Evolutionary conservation across 176 grass and related monocot genomes (phyloP).

Genomic region (Juncus effusus): DNA sequence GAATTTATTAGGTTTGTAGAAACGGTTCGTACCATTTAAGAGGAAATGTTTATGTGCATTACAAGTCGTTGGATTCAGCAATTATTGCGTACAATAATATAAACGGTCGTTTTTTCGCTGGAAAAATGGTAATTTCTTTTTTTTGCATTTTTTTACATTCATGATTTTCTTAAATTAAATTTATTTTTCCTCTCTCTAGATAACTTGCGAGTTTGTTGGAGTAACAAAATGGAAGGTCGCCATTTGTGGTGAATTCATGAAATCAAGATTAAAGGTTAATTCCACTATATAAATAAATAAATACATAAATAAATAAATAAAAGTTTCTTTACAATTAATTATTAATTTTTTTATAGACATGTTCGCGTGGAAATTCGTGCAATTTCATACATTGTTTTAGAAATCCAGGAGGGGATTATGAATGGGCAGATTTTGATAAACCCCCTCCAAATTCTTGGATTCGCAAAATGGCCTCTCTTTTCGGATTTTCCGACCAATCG

Average conservation of each 20-base stretch:
- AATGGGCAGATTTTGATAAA: slow-evolving; percentile 97
- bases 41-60: slow-evolving; percentile 92
- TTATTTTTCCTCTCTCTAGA: slow-evolving; percentile 33
- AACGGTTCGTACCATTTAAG: slow-evolving; percentile 94
- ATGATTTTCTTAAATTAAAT: slow-evolving; percentile 2
- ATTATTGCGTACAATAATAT: slow-evolving; percentile 83
- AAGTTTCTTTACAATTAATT: neutral
- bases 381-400: slow-evolving; percentile 96
- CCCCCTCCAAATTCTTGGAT: slow-evolving; percentile 79
- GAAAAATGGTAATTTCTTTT: slow-evolving; percentile 61
- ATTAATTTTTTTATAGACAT: slow-evolving; percentile 44
- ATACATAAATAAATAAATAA: neutral
- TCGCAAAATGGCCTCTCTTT: slow-evolving; percentile 76
- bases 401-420: slow-evolving; percentile 95
- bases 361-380: slow-evolving; percentile 71
- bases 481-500: slow-evolving; percentile 59
- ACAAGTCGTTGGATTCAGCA: slow-evolving; percentile 84
- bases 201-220: slow-evolving; percentile 81
- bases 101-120: slow-evolving; percentile 89
- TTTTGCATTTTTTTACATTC: slow-evolving; percentile 3
- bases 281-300: too few relatives aligned
- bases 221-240: slow-evolving; percentile 92
- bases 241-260: slow-evolving; percentile 97
- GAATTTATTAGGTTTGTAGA: slow-evolving; percentile 71
- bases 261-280: slow-evolving; percentile 82